Base-by-base conservation (phyloP, 768 basidiomycete species). In the Trichaptum fuscoviolaceum region DNA sequence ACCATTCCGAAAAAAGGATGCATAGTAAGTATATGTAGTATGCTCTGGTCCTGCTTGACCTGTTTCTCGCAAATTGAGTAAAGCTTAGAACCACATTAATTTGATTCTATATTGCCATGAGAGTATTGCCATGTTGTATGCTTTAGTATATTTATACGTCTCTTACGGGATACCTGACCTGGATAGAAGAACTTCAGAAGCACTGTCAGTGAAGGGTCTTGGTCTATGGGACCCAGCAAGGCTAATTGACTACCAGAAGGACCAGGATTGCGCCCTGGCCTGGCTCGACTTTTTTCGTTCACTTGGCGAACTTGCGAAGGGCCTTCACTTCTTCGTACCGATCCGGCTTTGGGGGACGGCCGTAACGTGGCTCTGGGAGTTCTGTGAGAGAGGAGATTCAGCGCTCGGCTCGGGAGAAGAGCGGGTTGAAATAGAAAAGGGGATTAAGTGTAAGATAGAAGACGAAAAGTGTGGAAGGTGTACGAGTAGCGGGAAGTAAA, bases 361-460 rank as follows among this genome's bases (percentile, higher is more conserved):
- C 87, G 75, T 79, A 91, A 36, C 77, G 78, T 18, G 88, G 88
- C 73, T 90, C 88, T 58, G 79, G 77, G 57, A 69, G 68, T 74
- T 76, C 81, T 83, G 72, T 52, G 42, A 20, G 42, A 52, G 42
- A 12, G 42, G 15, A 20, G 42, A 15, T 2, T 52, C 42, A 52
- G 42, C 42, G 15, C 3, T 15, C 15, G 15, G 42, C 42, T 52
- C 42, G 42, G 42, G 42, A 52, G 42, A 52, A 52, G 42, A 20
- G 30, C 30, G 3, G 42, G 3, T 52, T 20, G 42, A 12, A 20
- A 52, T 52, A 12, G 10, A 12, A 52, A 52, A 52, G 12, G 15
- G 35, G 35, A n/a, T 36, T 7, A 17, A 17, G 35, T 36, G 35
- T 7, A 52, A 52, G 20, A 52, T 5, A 52, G 42, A 52, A 52